Conservation (phyloP, 768 basidiomycete genomes). For the Auriscalpium orientale region DNA sequence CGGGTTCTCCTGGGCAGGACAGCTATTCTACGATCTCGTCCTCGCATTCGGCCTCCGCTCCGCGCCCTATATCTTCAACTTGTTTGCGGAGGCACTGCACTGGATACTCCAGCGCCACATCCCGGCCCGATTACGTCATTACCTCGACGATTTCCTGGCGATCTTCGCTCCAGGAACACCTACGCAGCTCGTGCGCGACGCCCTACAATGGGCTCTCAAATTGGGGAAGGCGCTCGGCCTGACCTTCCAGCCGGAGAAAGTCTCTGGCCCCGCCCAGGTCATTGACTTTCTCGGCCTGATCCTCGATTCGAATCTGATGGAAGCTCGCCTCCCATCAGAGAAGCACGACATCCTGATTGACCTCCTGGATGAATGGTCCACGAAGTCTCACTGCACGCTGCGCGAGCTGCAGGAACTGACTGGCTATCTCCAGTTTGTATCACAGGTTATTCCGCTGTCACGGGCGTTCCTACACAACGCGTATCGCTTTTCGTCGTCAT, state of each 20-base stretch:
- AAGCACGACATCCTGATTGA: slow-evolving; percentile 22
- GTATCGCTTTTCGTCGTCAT: slow-evolving; percentile 22
- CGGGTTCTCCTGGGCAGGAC: slow-evolving; percentile 24
- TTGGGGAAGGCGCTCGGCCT: slow-evolving; percentile 24
- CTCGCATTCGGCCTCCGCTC: slow-evolving; percentile 27
- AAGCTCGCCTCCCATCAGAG: slow-evolving; percentile 25
- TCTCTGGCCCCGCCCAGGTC: slow-evolving; percentile 5
- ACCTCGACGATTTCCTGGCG: slow-evolving; percentile 30
- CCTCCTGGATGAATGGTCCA: slow-evolving; percentile 18
- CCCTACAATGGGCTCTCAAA: slow-evolving; percentile 24
- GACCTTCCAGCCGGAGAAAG: slow-evolving; percentile 23
- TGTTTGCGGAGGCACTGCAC: slow-evolving; percentile 33
- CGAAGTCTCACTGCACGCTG: slow-evolving; percentile 14
- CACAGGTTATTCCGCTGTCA: slow-evolving; percentile 26
- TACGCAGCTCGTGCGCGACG: slow-evolving; percentile 3
- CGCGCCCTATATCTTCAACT: slow-evolving; percentile 33
- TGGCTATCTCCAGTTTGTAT: slow-evolving; percentile 28
- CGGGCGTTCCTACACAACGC: slow-evolving; percentile 23
- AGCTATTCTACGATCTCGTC: slow-evolving; percentile 24
- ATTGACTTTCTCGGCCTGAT: slow-evolving; percentile 14
- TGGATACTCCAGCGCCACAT: slow-evolving; percentile 32
- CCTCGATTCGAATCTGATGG: slow-evolving; percentile 20
- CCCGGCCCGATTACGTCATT: slow-evolving; percentile 24
- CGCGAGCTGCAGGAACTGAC: slow-evolving; percentile 25
- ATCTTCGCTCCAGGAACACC: not conserved